Evolutionary conservation across 2,329 filamentous ascomycete genomes (phyloP).

Genomic region (Penicillium paneum): DNA sequence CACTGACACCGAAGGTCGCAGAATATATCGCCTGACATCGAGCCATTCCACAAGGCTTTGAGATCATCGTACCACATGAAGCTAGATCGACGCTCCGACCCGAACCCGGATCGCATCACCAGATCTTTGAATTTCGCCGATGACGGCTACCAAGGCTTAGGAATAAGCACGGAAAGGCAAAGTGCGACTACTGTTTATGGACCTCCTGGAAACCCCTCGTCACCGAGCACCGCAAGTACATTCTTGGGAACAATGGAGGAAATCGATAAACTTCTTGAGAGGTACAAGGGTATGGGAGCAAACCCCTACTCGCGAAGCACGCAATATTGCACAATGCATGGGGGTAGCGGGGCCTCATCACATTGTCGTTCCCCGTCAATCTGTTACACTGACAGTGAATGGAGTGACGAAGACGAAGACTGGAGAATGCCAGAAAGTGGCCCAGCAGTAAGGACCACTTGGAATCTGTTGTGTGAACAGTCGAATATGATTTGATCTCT

Average conservation of each 20-base stretch:
- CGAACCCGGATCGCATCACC: background rate
- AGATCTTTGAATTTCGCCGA: background rate
- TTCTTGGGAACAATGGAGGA: background rate
- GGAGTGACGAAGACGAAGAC: conserved; percentile 11
- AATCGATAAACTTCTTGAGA: conserved; percentile 3
- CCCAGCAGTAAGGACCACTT: conserved; percentile 11
- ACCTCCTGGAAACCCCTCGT: background rate
- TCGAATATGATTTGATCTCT: conserved; percentile 5
- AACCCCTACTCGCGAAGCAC: background rate
- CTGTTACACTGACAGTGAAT: conserved; percentile 4
- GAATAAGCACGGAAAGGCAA: background rate
- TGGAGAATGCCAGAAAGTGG: background rate
- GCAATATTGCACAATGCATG: background rate
- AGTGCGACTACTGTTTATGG: background rate
- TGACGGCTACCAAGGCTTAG: background rate
- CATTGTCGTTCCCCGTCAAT: background rate
- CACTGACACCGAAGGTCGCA: background rate
- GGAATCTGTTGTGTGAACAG: conserved; percentile 16
- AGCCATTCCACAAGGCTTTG: background rate
- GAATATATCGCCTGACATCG: background rate
- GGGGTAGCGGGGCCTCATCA: background rate
- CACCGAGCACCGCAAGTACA: background rate
- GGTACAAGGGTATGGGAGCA: conserved; percentile 4
- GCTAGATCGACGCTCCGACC: background rate
- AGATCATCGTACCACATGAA: background rate